phyloP scores from a whole-genome alignment of 2,329 filamentous ascomycete species.

The Alternaria sp. region DNA sequence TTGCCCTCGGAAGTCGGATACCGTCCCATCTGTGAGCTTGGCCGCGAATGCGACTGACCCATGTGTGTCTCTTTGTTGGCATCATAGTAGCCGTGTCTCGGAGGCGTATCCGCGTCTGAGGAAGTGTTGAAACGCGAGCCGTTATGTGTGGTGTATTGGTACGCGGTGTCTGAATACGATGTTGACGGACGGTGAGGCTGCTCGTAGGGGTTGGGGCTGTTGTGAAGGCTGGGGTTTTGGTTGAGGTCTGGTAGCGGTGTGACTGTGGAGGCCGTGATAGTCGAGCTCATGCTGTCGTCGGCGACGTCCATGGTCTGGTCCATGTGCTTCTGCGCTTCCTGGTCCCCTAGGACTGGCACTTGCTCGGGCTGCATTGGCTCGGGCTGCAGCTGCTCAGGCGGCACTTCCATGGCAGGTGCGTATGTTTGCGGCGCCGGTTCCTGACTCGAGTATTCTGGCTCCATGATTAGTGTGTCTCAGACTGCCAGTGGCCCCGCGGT shows the following conservation, averaged over 20 bases:
- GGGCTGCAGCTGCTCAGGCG: slow-evolving; percentile 35
- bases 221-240: slow-evolving; percentile 32
- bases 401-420: slow-evolving; percentile 28
- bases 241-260: slow-evolving; percentile 52
- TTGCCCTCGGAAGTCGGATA: slow-evolving; percentile 58
- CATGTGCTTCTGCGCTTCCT: slow-evolving; percentile 45
- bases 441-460: slow-evolving; percentile 21
- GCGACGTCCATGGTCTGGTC: slow-evolving; percentile 50
- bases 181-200: slow-evolving; percentile 61
- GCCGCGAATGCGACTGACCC: slow-evolving; percentile 54
- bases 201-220: slow-evolving; percentile 46
- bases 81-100: slow-evolving; percentile 48
- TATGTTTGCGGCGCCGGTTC: slow-evolving; percentile 19
- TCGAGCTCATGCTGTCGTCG: slow-evolving; percentile 60
- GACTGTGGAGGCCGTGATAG: slow-evolving; percentile 54
- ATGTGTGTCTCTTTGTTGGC: slow-evolving; percentile 46
- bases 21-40: slow-evolving; percentile 60
- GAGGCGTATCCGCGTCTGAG: slow-evolving; percentile 58
- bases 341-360: slow-evolving; percentile 17
- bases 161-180: slow-evolving; percentile 62
- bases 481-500: slow-evolving; percentile 1
- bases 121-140: slow-evolving; percentile 56
- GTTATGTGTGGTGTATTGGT: slow-evolving; percentile 51
- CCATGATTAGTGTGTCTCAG: slow-evolving; percentile 18
- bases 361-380: slow-evolving; percentile 24